Conservation (phyloP, 1,139 yeast genomes). For the Saccharomycopsis hybrid region DNA sequence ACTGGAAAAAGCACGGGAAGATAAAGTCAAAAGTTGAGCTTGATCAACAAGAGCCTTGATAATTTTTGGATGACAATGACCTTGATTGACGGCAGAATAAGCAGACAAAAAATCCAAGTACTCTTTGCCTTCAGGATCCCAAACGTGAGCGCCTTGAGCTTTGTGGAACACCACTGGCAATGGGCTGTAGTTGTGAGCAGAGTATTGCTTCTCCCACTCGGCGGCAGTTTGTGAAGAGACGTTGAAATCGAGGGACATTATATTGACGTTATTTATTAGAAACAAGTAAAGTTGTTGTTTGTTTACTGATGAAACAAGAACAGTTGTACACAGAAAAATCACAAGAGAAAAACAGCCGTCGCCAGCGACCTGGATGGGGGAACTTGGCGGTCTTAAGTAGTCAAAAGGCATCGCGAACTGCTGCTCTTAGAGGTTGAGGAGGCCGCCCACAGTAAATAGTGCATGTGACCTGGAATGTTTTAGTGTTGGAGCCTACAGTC, state of each 20-base stretch:
- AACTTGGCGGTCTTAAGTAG: no score
- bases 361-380: no score
- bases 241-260: constrained; percentile 29
- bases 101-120: constrained; percentile 87
- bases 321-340: no score
- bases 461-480: no score
- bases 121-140: constrained; percentile 96
- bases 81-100: constrained; percentile 96
- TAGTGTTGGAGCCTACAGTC: no score
- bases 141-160: constrained; percentile 88
- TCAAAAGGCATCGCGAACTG: constrained; percentile 10
- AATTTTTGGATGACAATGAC: constrained; percentile 96
- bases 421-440: constrained; percentile 16
- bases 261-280: no score
- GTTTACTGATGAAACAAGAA: no score
- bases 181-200: constrained; percentile 97
- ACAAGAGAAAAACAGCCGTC: no score
- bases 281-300: neutral
- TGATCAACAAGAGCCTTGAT: constrained; percentile 80
- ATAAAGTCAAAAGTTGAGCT: constrained; percentile 75
- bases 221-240: constrained; percentile 62
- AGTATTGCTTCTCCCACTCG: constrained; percentile 68
- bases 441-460: no score
- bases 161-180: constrained; percentile 87
- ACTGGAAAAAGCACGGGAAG: constrained; percentile 89